phyloP scores from a whole-genome alignment of 805 yeast genomes.

The Ogataea haglerorum region DNA sequence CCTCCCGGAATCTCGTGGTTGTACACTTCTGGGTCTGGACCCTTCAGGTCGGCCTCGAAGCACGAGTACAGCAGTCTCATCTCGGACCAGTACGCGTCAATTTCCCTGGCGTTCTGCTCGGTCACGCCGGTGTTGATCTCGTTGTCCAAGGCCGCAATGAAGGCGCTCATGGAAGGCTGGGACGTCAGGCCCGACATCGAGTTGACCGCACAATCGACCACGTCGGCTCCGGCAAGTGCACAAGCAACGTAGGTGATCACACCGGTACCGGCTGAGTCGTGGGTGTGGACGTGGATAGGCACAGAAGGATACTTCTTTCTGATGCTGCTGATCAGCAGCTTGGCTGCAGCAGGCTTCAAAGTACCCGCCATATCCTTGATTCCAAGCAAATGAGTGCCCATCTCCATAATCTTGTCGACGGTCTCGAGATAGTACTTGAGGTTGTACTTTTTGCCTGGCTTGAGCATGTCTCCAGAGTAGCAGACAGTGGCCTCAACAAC shows the following conservation, averaged over 20 bases:
- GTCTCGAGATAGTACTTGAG: slow-evolving; percentile 81
- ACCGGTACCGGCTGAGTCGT: slow-evolving; percentile 99
- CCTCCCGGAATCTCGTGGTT: slow-evolving; percentile 99
- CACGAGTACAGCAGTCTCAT: slow-evolving; percentile 95
- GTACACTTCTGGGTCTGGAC: slow-evolving; percentile 99
- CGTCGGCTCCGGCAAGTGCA: slow-evolving; percentile 96
- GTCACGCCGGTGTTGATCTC: slow-evolving; percentile 71
- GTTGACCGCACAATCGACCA: slow-evolving; percentile 95
- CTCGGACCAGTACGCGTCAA: slow-evolving; percentile 98
- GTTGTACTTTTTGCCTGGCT: slow-evolving; percentile 94
- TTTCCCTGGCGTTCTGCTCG: slow-evolving; percentile 65
- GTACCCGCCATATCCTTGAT: slow-evolving; percentile 99
- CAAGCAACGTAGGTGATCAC: slow-evolving; percentile 95
- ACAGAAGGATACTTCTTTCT: slow-evolving; percentile 86
- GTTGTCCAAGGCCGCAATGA: slow-evolving; percentile 89
- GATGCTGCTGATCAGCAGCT: slow-evolving; percentile 69
- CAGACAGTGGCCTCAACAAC: slow-evolving; percentile 98
- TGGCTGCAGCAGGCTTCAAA: slow-evolving; percentile 92
- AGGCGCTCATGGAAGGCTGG: slow-evolving; percentile 93
- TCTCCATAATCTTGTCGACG: slow-evolving; percentile 75
- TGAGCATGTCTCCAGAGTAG: slow-evolving; percentile 98
- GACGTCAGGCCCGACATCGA: slow-evolving; percentile 98
- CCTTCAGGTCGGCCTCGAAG: slow-evolving; percentile 97
- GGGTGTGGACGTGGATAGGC: slow-evolving; percentile 98
- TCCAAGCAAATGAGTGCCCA: slow-evolving; percentile 97